Evolutionary conservation across 108 stramenopile genomes (phyloP), one percentile per base, ranked within the genome.

Genomic region (Bacterosira constricta): DNA sequence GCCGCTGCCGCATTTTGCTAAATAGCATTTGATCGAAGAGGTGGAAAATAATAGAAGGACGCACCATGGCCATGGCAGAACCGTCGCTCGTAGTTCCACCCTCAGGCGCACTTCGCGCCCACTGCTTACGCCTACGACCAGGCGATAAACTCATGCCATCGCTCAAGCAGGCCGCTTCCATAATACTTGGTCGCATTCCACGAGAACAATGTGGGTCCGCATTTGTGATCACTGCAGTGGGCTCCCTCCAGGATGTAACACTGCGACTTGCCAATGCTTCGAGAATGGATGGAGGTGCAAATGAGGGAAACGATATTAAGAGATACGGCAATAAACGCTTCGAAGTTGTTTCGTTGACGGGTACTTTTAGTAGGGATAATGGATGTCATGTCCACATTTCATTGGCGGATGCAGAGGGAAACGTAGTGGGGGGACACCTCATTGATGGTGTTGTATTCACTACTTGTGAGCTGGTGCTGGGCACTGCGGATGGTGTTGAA

Each of bases 401-500:
- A 7, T 59, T 70, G 46, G 45, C 57, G 1, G 71, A 72, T 53
- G 71, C 60, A 7, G 26, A 84, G 11, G 92, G 92, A 8, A 54
- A 63, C 47, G 79, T 81, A 1, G 69, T 88, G 63, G 92, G 92
- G 11, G 92, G 92, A 10, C 92, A 93, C 75, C 49, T 93, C 3
- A 85, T 93, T 38, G 76, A 69, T 29, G 92, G 90, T 18, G 73
- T 42, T 1, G 69, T 93, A 7, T 93, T 85, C 52, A 93, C 92
- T 9, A 93, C 92, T 11, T 62, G 84, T 1, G 92, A 93, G 55
- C 47, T 93, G 13, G 92, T 93, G 17, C 54, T 93, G 27, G 92
- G 90, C 29, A 86, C 81, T 18, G 81, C 88, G 21, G 26, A 57
- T 39, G 69, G 71, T 7, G 85, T 90, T 6, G 56, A 58, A 10